phyloP scores from a whole-genome alignment of 139 green algal genomes.

The Tetraselmis striata region DNA sequence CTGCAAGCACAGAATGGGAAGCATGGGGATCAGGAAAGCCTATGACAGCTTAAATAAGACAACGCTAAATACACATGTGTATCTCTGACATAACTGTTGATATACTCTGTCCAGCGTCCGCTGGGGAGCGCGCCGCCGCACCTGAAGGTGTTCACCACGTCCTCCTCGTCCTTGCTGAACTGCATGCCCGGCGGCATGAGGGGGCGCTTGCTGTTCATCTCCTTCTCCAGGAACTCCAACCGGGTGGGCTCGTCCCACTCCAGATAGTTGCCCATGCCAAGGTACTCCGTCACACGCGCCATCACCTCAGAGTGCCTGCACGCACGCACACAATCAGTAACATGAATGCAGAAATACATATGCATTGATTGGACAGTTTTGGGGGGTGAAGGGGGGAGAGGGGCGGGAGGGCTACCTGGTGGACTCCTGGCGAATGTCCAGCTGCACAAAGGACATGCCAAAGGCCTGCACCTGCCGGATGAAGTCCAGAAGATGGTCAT shows the following conservation, averaged over 20 bases:
- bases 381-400: too few relatives aligned
- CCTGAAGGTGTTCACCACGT: slow-evolving; percentile 59
- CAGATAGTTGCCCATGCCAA: neutral
- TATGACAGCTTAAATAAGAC: too few relatives aligned
- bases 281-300: neutral
- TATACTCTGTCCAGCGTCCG: slow-evolving; percentile 23
- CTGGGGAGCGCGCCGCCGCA: neutral
- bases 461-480: slow-evolving; percentile 55
- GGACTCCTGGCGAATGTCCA: slow-evolving; percentile 73
- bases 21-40: too few relatives aligned
- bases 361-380: slow-evolving; percentile 63
- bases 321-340: neutral
- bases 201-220: slow-evolving; percentile 59
- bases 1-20: neutral
- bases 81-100: too few relatives aligned
- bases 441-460: slow-evolving; percentile 56
- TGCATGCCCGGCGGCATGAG: slow-evolving; percentile 50
- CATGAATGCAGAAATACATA: neutral
- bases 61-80: too few relatives aligned
- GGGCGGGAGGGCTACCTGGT: too few relatives aligned
- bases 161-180: slow-evolving; percentile 39
- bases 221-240: slow-evolving; percentile 55
- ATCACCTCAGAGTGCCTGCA: neutral
- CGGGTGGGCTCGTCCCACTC: slow-evolving; percentile 62
- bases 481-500: slow-evolving; percentile 59